Base-by-base conservation (phyloP, 371 early-diverging fungal genomes). In the Rhizopus arrhizus region DNA sequence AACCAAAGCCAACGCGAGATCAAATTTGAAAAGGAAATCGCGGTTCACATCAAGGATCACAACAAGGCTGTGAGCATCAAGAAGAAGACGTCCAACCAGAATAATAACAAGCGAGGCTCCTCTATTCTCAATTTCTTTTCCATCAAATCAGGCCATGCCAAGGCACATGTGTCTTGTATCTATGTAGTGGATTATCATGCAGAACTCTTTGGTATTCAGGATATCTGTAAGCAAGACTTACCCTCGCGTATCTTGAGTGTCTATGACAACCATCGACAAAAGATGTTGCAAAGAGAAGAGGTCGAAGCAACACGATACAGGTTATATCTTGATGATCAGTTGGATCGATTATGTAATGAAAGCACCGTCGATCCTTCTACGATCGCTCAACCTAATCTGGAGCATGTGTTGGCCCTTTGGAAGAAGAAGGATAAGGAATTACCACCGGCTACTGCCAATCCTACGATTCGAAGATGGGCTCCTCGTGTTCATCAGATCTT, bases 41-140 rank as follows among this genome's bases (percentile, higher is more conserved):
- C 75, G 6, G 73, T 80, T 0, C 75, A 77, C 61, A 82, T 85
- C 57, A 78, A 81, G 52, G 84, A 80, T 15, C 78, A 82, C n/a
- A 65, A 15, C 50, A 64, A 64, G 57, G 64, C 68, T 11, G 50
- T 63, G n/a, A 56, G 29, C 10, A 57, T 68, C 35, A 49, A 82
- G 71, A 61, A 72, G 75, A 42, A 68, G 69, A 35, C 70, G 61
- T 36, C 65, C 22, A 31, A 68, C 2, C 7, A 43, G 6, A 10
- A 28, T 7, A 38, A 74, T 61, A 61, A 31, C 74, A 70, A 74
- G 35, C 68, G 78, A 7, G 61, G 43, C 64, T 58, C 68, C 68
- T 42, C 66, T 43, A 56, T 70, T 58, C 49, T 58, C 29, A 70
- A 65, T 15, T 70, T 70, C 47, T 70, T 65, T 38, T 59, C 58